These are phyloP conservation scores for Pedinophyceae sp. DNA, from an alignment of 139 green algal species.

Conservation along the genomic window DNA sequence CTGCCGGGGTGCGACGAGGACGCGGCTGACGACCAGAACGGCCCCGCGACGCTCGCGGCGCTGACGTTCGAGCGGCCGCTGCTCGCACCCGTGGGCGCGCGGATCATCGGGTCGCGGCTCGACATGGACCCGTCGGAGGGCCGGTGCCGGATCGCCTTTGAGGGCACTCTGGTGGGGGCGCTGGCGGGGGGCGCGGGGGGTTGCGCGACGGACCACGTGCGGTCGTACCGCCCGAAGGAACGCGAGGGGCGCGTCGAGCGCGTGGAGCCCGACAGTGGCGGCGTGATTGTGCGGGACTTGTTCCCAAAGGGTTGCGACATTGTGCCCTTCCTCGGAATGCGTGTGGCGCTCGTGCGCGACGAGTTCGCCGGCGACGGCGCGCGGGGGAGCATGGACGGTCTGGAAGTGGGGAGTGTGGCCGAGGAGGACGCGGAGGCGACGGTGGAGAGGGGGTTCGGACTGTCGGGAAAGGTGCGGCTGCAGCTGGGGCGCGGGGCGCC, in stretches of 20 bases:
- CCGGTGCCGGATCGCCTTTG: slow-evolving; percentile 74
- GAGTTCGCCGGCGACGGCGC: no score
- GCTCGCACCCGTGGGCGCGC: slow-evolving; percentile 40
- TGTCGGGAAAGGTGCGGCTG: no score
- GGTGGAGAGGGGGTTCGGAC: no score
- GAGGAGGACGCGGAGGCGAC: no score
- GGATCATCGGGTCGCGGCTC: slow-evolving; percentile 75
- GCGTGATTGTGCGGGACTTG: no score
- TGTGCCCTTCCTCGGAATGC: no score
- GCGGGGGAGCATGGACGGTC: no score
- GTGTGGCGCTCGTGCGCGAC: no score
- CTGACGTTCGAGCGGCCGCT: slow-evolving; percentile 67
- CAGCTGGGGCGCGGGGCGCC: no score
- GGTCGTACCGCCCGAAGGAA: slow-evolving; percentile 37
- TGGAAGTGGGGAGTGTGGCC: no score
- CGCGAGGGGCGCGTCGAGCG: slow-evolving; percentile 52
- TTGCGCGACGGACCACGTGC: not conserved
- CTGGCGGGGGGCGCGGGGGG: slow-evolving; percentile 10
- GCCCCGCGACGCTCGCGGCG: slow-evolving; percentile 22
- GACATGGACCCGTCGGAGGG: slow-evolving; percentile 50
- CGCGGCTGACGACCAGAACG: not conserved
- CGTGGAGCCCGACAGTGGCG: slow-evolving; percentile 22
- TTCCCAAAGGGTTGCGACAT: no score
- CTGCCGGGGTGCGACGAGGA: not conserved
- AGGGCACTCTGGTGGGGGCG: slow-evolving; percentile 45